Base-by-base conservation (phyloP, 805 yeast species). In the Schwanniomyces vanrijiae region DNA sequence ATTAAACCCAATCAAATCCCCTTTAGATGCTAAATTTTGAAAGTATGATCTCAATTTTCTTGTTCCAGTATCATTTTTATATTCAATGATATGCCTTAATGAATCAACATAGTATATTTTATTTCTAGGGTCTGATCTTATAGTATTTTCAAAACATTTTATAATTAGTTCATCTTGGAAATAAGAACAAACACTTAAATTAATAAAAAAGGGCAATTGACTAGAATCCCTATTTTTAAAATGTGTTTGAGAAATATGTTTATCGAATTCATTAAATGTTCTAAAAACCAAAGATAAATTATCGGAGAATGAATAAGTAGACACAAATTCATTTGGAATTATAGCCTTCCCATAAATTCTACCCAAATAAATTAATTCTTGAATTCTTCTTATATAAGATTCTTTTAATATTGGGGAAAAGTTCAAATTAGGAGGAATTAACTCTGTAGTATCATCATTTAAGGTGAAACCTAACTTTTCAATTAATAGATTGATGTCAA, bases 401-500 rank as follows among this genome's bases (percentile, higher is more conserved):
- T 86, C 88, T 47, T 75, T 64, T 10, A 70, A 55, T 1, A 50
- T 53, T 1, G 60, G 63, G 9, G 46, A 26, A 0, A 47, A 16
- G 3, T 52, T 18, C 31, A 82, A 55, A 40, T 70, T 62, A 3
- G 86, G 86, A 2, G 86, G 86, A 7, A 69, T 66, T 44, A 74
- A 69, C 25, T 66, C 70, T n/a, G 65, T 61, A 13, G 57, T 48
- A 6, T 55, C 55, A 1, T 55, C 55, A 5, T 65, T 52, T 20
- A 58, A 20, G 13, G 62, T 58, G 58, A 86, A 85, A 2, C 68
- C 66, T 33, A 84, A 68, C 45, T 71, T 78, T 0, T 69, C 55
- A 2, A 74, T 59, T 18, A 90, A 66, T 43, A 87, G 65, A 0
- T 66, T 61, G 2, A 86, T 73, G 51, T 86, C 82, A 4, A 88